phyloP scores from a whole-genome alignment of 805 yeast genomes.

The Saturnispora sanitii region DNA sequence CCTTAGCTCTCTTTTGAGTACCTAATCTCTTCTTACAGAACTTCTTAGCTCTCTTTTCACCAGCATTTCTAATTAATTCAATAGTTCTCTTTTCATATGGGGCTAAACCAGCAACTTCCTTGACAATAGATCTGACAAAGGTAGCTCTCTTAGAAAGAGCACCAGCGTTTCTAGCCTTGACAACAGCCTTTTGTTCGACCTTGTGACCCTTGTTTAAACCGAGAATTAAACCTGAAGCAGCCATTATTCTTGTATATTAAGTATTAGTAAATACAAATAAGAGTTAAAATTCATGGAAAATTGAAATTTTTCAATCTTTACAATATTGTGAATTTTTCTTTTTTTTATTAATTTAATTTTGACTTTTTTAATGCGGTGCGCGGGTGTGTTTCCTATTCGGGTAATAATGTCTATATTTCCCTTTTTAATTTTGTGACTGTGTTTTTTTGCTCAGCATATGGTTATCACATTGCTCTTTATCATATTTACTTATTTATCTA shows the following conservation, averaged over 20 bases:
- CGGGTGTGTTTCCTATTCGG: neutral
- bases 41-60: slow-evolving; percentile 99
- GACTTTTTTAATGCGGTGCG: slow-evolving; percentile 10
- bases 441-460: slow-evolving; percentile 1
- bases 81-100: slow-evolving; percentile 99
- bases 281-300: neutral
- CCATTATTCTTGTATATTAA: slow-evolving; percentile 33
- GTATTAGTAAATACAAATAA: neutral
- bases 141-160: slow-evolving; percentile 89
- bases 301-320: slow-evolving; percentile 1
- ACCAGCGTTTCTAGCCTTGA: slow-evolving; percentile 85
- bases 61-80: slow-evolving; percentile 99
- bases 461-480: no score
- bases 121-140: slow-evolving; percentile 90
- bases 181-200: slow-evolving; percentile 75
- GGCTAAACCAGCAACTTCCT: slow-evolving; percentile 97
- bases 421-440: slow-evolving; percentile 5
- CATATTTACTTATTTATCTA: neutral
- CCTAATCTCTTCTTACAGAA: slow-evolving; percentile 99
- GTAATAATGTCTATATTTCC: no score
- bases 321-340: slow-evolving; percentile 6
- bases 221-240: slow-evolving; percentile 80
- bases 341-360: neutral
- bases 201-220: slow-evolving; percentile 99
- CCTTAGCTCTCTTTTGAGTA: slow-evolving; percentile 98